A percentile compares a stretch with the other conserved stretches of the same genome.
Conservation (phyloP, 805 yeast genomes). For the Ogataea saltuana region DNA sequence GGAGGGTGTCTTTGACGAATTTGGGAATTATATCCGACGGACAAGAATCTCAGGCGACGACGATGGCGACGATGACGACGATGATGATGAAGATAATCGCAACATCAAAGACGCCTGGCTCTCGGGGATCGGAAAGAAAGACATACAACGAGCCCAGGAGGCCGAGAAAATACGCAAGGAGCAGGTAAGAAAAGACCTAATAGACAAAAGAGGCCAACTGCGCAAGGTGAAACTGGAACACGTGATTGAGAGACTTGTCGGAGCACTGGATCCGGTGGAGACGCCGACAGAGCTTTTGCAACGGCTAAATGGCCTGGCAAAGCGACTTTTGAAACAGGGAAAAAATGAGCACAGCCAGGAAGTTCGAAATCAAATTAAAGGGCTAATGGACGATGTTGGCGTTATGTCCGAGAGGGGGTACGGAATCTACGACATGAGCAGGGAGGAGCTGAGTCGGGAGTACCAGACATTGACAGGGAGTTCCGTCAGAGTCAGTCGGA, state of each 20-base stretch:
- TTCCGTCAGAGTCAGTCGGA: conserved; percentile 2
- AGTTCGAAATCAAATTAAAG: conserved; percentile 34
- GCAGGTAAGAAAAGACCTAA: conserved; percentile 23
- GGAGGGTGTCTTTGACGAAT: conserved; percentile 60
- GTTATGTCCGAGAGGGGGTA: conserved; percentile 43
- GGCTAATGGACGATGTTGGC: conserved; percentile 52
- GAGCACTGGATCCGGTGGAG: conserved; percentile 56
- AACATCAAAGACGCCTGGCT: conserved; percentile 25
- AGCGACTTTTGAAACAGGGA: conserved; percentile 18
- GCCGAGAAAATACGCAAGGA: conserved; percentile 28
- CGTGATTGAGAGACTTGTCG: conserved; percentile 39
- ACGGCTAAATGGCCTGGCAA: conserved; percentile 36
- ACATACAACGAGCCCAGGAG: conserved; percentile 27
- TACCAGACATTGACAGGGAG: conserved; percentile 47
- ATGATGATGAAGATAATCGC: conserved; percentile 36
- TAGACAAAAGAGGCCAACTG: conserved; percentile 18
- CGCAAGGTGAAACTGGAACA: conserved; percentile 17
- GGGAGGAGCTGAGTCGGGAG: conserved; percentile 55
- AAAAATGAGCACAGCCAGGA: conserved; percentile 10
- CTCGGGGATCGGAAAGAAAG: conserved; percentile 19
- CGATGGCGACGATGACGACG: conserved; percentile 40
- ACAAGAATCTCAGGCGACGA: conserved; percentile 28
- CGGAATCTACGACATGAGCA: conserved; percentile 52
- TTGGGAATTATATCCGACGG: conserved; percentile 55
- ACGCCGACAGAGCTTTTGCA: conserved; percentile 57